Percentiles rank a stretch among this genome's conserved stretches.
Evolutionary conservation across 1,139 yeast genomes (phyloP).

Genomic region (Suhomyces panamericanus): DNA sequence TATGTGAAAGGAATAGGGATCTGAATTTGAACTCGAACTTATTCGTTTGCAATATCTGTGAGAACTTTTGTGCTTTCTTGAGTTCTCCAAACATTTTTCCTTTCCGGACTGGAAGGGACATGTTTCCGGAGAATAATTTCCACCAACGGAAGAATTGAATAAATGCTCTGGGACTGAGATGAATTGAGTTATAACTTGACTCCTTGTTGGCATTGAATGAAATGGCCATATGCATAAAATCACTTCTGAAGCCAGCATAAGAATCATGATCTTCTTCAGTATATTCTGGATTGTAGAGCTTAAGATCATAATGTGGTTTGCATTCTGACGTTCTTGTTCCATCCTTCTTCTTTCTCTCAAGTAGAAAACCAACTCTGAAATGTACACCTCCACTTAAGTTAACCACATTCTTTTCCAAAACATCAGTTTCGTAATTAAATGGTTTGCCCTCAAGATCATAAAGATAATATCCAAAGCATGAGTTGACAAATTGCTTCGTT

Average conservation of each 20-base stretch:
- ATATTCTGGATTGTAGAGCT: slow-evolving; percentile 62
- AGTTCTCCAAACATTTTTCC: slow-evolving; percentile 43
- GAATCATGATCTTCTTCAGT: slow-evolving; percentile 66
- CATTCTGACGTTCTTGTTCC: slow-evolving; percentile 52
- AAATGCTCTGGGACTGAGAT: slow-evolving; percentile 42
- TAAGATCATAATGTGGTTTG: slow-evolving; percentile 70
- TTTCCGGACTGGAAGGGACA: slow-evolving; percentile 42
- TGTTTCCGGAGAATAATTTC: slow-evolving; percentile 45
- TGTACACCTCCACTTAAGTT: slow-evolving; percentile 61
- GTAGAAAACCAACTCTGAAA: slow-evolving; percentile 57
- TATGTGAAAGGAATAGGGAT: slow-evolving; percentile 43
- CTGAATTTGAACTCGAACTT: slow-evolving; percentile 42
- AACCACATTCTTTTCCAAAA: slow-evolving; percentile 54
- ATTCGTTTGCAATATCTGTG: slow-evolving; percentile 44
- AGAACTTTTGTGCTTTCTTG: slow-evolving; percentile 39
- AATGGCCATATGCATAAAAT: slow-evolving; percentile 76
- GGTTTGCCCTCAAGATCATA: slow-evolving; percentile 19
- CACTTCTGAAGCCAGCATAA: slow-evolving; percentile 74
- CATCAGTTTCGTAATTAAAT: slow-evolving; percentile 11
- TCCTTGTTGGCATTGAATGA: slow-evolving; percentile 56
- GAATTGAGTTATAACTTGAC: slow-evolving; percentile 43
- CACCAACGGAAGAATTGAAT: slow-evolving; percentile 47
- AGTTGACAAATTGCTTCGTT: slow-evolving; percentile 42
- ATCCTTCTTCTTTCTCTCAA: slow-evolving; percentile 45
- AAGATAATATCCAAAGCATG: slow-evolving; percentile 55